Base-by-base conservation (phyloP, 768 basidiomycete genomes). In the Thelephora aurantiotincta region DNA sequence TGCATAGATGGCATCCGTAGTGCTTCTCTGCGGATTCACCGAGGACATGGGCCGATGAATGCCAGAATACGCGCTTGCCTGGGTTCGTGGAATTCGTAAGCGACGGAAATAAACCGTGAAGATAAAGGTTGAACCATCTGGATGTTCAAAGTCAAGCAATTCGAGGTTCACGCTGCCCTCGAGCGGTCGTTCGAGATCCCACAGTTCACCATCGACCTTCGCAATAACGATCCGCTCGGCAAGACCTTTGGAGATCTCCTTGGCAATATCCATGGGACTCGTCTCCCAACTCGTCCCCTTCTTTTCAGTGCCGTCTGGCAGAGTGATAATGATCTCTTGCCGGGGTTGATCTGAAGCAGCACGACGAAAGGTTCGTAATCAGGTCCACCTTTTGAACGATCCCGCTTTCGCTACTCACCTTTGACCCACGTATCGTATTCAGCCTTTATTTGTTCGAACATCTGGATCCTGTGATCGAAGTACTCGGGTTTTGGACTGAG, bases 11-110 rank as follows among this genome's bases (percentile, higher is more conserved):
- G 62, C 92, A 96, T 35, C 93, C 94, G 61, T 97, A 94, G 62
- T 96, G 91, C 46, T 86, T 77, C 65, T 99, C 96, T 36, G 91
- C 79, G 47, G 94, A 86, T 66, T 99, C 96, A 41, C 96, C 96
- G 14, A 99, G 75, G 48, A 98, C 91, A 65, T 98, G 96, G 0
- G 96, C 96, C 20, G 93, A 97, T 14, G 96, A 98, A 63, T 98
- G 96, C 96, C 96, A 99, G 71, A 98, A 99, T 6, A 99, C 96
- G 57, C 82, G 84, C 65, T 97, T 92, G 50, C 94, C 92, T 81
- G 63, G 33, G 38, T 16, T 22, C 9, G 16, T 22, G 12, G 4
- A 11, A 4, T 11, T 44, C 16, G 22, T 34, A 16, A 35, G 26
- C 19, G 22, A 42, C 18, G 38, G 14, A 1, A 14, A 6, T 11